Evolutionary conservation across 2,329 filamentous ascomycete species (phyloP), one percentile per base, ranked within the genome.

Genomic region (Arthrocladium fulminans): DNA sequence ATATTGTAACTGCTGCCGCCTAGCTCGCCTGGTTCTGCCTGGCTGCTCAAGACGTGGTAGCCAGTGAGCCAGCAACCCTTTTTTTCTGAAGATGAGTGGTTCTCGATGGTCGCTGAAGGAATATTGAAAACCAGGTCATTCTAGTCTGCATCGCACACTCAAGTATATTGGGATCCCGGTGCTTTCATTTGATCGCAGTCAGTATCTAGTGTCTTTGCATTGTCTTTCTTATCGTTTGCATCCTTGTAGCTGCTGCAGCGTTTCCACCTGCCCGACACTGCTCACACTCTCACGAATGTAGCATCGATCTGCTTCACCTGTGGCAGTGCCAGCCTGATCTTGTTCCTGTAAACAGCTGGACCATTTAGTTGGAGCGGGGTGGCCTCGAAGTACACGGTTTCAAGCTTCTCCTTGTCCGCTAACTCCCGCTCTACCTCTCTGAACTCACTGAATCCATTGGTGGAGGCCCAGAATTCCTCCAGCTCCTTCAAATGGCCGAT

Each of bases 311-410:
- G 89, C 63, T 79, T 79, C 45, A 98, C 72, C 65, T 92, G 84
- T 49, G 92, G 92, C 66, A 98, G 67, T 27, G 88, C 85, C 65
- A 98, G 69, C 51, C 84, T 77, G 37, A 98, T 81, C 70, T 98
- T 98, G 69, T 96, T 97, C 61, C 92, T 75, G 67, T 98, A 98
- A 52, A 96, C 68, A 1, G 86, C 86, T n/a, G 86, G 85, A 3
- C 78, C 80, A 47, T 76, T 77, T 52, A 81, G 73, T 69, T 98
- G 92, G 58, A 98, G 66, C 22, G 89, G 90, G 60, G 94, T 96
- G 1, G 88, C 89, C 64, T 98, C 92, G 56, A 98, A 94, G 64
- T 98, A 98, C 9, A 98, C 90, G 1, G 92, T 96, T 51, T 83
- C 80, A 57, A 97, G 68, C 30, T 82, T 71, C 62, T 85, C 73